Conservation (phyloP, 2,329 filamentous ascomycete species). For the Xylaria sp. region DNA sequence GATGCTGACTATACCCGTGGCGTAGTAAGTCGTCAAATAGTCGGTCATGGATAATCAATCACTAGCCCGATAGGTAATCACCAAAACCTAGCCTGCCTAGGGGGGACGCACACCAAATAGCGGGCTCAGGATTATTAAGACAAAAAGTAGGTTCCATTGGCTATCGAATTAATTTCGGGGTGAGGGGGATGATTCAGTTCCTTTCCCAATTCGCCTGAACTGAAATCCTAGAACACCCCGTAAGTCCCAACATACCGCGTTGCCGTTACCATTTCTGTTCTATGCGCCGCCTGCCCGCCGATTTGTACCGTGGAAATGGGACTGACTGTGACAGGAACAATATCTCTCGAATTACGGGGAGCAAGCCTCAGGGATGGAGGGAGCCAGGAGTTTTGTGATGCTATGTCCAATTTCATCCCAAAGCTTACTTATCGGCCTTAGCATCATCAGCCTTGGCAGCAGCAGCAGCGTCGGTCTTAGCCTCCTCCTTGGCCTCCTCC, state of each 20-base stretch:
- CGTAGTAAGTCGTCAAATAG: not conserved
- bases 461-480: constrained; percentile 9
- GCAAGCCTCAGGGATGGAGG: constrained; percentile 17
- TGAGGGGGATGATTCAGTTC: constrained; percentile 19
- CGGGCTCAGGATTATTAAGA: not conserved
- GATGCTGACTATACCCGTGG: no score
- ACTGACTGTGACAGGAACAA: constrained; percentile 39
- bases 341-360: constrained; percentile 12
- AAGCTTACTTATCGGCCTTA: constrained; percentile 50
- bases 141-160: constrained; percentile 5
- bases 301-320: constrained; percentile 35
- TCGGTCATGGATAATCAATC: not conserved
- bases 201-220: constrained; percentile 35
- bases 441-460: constrained; percentile 49
- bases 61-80: not conserved
- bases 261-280: constrained; percentile 37
- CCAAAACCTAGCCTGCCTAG: not conserved
- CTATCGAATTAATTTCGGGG: constrained; percentile 29
- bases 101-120: not conserved
- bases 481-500: constrained; percentile 55
- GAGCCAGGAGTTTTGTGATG: constrained; percentile 26
- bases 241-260: constrained; percentile 26
- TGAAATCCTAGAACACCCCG: constrained; percentile 24
- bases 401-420: constrained; percentile 29
- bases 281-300: constrained; percentile 37